Evolutionary conservation across 2,329 filamentous ascomycete species (phyloP), one percentile per base, ranked within the genome.

Genomic region (Colletotrichum salicis): DNA sequence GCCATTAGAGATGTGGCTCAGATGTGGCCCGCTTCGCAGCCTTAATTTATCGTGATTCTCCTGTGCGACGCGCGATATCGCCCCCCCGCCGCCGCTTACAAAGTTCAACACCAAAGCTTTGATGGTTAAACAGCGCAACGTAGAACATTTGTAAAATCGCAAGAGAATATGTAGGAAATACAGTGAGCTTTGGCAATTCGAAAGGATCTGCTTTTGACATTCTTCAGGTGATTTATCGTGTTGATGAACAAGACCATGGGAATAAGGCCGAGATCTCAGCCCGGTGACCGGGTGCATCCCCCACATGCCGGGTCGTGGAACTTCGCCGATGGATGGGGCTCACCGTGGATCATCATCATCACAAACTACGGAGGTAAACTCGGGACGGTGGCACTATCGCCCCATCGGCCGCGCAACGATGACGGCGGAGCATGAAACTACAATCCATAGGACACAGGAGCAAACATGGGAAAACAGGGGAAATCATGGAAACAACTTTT

Each of bases 381-480:
- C 37, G 62, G 27, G 52, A 55, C 37, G 45, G 60, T 55, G 67
- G 67, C 48, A 33, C 27, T 48, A 67, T 61, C 63, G 56, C 56
- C 67, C 67, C 63, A 55, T 37, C 37, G 45, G 67, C 62, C 63
- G 56, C 67, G 63, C 62, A 67, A 70, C 27, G 29, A 15, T 4
- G 29, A 24, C 41, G 63, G 67, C 67, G 67, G 41, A 58, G 52
- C 13, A 57, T 33, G 7, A 24, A 33, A 35, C 13, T 24, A 33
- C 12, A 55, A 45, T 12, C 54, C 37, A 55, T n/a, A 29, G 52
- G 27, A 29, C 13, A 29, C 27, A 13, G 12, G 22, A 58, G 33
- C 33, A 58, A 37, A 7, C 11, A 56, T 33, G 56, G 60, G 41
- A 13, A 29, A 13, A 29, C 27, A 13, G 1, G 24, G 33, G 33